Percentiles rank a stretch among this genome's conserved stretches.
Conservation (phyloP, 306 rosid genomes). For the Lithocarpus polystachyus region DNA sequence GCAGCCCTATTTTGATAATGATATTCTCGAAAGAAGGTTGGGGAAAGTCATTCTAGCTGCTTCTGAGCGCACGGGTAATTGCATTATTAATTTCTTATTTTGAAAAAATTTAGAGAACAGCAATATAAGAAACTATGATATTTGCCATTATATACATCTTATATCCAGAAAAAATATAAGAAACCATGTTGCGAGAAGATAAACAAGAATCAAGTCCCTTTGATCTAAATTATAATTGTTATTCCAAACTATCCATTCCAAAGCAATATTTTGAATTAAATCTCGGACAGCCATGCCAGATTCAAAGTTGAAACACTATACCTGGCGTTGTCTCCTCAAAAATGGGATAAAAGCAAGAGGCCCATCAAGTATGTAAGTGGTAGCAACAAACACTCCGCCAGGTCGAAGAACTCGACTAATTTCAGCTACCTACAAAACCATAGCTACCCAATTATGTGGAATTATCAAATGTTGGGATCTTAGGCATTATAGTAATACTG, state of each 20-base stretch:
- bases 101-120: background rate
- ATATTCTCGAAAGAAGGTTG: background rate
- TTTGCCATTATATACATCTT: background rate
- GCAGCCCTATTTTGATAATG: background rate
- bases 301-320: constrained; percentile 23
- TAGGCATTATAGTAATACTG: background rate
- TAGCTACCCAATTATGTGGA: constrained; percentile 7
- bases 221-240: background rate
- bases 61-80: background rate
- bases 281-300: background rate
- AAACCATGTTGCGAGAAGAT: constrained; percentile 8
- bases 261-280: background rate
- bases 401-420: constrained; percentile 83
- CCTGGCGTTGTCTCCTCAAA: constrained; percentile 52
- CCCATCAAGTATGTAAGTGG: constrained; percentile 72
- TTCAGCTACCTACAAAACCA: constrained; percentile 73
- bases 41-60: background rate
- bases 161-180: background rate
- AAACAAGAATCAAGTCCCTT: constrained; percentile 6
- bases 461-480: background rate
- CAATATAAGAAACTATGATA: background rate
- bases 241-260: constrained; percentile 1
- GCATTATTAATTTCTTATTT: background rate
- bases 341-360: constrained; percentile 56
- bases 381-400: constrained; percentile 89